These are phyloP conservation scores for Ophiocordyceps camponoti-floridani DNA, from an alignment of 2,329 filamentous ascomycete species.

Conservation along the genomic window DNA sequence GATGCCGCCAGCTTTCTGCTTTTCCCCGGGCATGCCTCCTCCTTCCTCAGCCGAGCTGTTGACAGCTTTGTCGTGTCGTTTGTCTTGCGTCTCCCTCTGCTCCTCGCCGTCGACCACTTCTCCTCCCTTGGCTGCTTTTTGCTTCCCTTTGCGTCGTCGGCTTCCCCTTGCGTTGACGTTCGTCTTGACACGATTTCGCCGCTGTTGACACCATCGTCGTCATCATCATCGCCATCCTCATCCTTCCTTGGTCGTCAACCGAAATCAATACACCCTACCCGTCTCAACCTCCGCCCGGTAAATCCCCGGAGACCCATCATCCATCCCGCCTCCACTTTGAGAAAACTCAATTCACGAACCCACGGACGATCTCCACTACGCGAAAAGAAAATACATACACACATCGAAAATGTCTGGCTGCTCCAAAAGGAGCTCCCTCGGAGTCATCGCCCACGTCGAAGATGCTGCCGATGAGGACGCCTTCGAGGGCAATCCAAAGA, in stretches of 20 bases:
- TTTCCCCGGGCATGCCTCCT: constrained; percentile 1
- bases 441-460: constrained; percentile 24
- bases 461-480: constrained; percentile 32
- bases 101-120: not conserved
- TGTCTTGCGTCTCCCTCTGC: not conserved
- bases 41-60: not conserved
- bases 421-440: constrained; percentile 12
- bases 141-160: not conserved
- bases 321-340: not conserved
- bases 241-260: too few species aligned
- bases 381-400: not conserved
- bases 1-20: not conserved
- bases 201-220: too few species aligned
- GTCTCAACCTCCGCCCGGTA: too few species aligned
- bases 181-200: not conserved
- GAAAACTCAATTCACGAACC: not conserved
- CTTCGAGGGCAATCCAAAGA: constrained; percentile 19
- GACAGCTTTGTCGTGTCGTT: not conserved
- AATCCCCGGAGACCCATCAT: too few species aligned
- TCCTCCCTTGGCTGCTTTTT: not conserved
- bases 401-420: constrained; percentile 25
- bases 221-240: too few species aligned
- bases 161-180: not conserved
- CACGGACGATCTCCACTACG: not conserved
- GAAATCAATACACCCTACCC: too few species aligned